phyloP scores from a whole-genome alignment of 306 rosid genomes.

The Prunus campanulata region DNA sequence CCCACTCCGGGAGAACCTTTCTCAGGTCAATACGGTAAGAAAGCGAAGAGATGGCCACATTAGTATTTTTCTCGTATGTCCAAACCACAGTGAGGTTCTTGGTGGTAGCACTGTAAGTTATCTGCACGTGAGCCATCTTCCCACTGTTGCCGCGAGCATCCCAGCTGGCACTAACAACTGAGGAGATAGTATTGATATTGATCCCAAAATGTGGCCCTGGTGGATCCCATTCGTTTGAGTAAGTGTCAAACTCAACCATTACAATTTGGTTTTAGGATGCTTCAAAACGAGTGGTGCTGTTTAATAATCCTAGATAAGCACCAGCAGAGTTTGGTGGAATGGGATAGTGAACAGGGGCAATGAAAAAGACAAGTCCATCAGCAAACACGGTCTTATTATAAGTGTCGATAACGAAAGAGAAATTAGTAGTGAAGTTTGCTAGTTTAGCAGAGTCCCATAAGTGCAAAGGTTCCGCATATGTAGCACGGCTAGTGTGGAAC shows the following conservation, averaged over 20 bases:
- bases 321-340: conserved; percentile 11
- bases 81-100: conserved; percentile 22
- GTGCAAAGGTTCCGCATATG: neutral
- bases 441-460: conserved; percentile 15
- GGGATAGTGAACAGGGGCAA: conserved; percentile 2
- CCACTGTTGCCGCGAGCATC: neutral
- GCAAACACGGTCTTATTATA: neutral
- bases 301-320: conserved; percentile 15
- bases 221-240: neutral
- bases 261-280: conserved; percentile 1
- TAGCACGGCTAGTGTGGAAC: neutral
- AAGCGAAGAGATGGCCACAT: neutral
- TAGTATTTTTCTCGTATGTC: neutral
- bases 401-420: conserved; percentile 11
- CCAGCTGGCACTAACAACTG: neutral
- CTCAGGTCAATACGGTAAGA: conserved; percentile 16
- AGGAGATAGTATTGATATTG: neutral
- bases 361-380: conserved; percentile 22
- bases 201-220: conserved; percentile 9
- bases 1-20: conserved; percentile 23
- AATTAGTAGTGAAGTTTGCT: conserved; percentile 20
- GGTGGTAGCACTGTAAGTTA: conserved; percentile 27
- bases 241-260: conserved; percentile 26
- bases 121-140: neutral
- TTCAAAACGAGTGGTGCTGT: neutral